Conservation (phyloP, 2,329 filamentous ascomycete species). For the Aspergillus niger region DNA sequence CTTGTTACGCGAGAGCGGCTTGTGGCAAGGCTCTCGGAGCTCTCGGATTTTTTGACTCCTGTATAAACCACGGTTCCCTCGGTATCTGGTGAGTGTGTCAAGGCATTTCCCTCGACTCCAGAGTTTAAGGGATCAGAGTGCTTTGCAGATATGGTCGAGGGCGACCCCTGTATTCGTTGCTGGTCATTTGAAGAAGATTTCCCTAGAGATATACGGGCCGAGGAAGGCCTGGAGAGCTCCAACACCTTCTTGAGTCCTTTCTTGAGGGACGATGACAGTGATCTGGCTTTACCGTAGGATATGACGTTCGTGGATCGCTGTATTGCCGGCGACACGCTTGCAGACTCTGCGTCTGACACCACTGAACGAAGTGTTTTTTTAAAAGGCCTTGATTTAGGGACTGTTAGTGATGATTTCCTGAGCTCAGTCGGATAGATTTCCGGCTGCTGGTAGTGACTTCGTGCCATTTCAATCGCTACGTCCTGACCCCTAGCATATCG, state of each 20-base stretch:
- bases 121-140: slow-evolving; percentile 11
- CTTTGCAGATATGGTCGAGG: slow-evolving; percentile 1
- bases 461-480: slow-evolving; percentile 44
- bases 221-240: slow-evolving; percentile 31
- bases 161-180: slow-evolving; percentile 6
- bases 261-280: slow-evolving; percentile 46
- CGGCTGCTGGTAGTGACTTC: slow-evolving; percentile 40
- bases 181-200: slow-evolving; percentile 25
- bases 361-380: slow-evolving; percentile 39
- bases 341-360: slow-evolving; percentile 25
- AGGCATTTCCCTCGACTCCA: not conserved
- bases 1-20: slow-evolving; percentile 50
- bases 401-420: slow-evolving; percentile 29
- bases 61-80: slow-evolving; percentile 15
- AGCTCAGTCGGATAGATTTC: slow-evolving; percentile 20
- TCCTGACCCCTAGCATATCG: slow-evolving; percentile 37
- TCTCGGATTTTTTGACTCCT: slow-evolving; percentile 29
- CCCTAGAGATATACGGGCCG: slow-evolving; percentile 24
- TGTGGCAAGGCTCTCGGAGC: slow-evolving; percentile 37
- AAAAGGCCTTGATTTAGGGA: slow-evolving; percentile 32
- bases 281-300: slow-evolving; percentile 34
- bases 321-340: slow-evolving; percentile 11
- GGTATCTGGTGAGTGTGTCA: not conserved
- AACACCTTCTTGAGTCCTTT: slow-evolving; percentile 45
- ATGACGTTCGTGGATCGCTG: slow-evolving; percentile 4